Evolutionary conservation across 176 grass and related monocot genomes (phyloP), one percentile per base, ranked within the genome.

Genomic region (Stipa capillata): DNA sequence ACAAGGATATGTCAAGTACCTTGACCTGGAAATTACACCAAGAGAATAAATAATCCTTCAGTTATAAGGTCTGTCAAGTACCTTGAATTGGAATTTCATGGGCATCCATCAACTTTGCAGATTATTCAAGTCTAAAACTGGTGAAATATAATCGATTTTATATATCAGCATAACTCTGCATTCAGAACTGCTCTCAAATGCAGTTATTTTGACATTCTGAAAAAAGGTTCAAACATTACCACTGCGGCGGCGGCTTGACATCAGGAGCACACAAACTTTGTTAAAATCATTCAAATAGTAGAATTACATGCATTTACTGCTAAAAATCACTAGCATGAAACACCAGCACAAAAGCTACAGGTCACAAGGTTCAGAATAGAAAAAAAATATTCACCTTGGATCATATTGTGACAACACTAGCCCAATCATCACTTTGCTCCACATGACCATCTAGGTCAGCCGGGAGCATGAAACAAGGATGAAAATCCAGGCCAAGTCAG

Each of bases 241-340:
- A n/a, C n/a, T n/a, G n/a, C n/a, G n/a, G n/a, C n/a, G n/a, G n/a
- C n/a, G n/a, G n/a, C n/a, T n/a, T 23, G 51, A 23, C 16, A 60
- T 18, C 40, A 72, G 20, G n/a, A 52, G 2, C 16, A 89, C 62
- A 76, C n/a, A n/a, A n/a, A 28, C 25, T 70, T 70, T 8, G 51
- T 89, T 76, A 65, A 78, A 87, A 83, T 78, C 55, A 39, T 78
- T 77, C 28, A 28, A 33, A 81, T 45, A 81, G 70, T 70, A 53
- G 21, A 23, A 76, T 77, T 81, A 89, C 87, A 85, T 37, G 77
- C 71, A 77, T 69, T 71, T 37, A 31, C 64, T 48, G 82, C 63
- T 69, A 81, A 68, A 70, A 81, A 71, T 27, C 39, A 62, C 63
- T 85, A 65, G 55, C 71, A 69, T 65, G 53, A 77, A 77, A 69